Conservation (phyloP, 2,329 filamentous ascomycete genomes). For the Colletotrichum sp. region DNA sequence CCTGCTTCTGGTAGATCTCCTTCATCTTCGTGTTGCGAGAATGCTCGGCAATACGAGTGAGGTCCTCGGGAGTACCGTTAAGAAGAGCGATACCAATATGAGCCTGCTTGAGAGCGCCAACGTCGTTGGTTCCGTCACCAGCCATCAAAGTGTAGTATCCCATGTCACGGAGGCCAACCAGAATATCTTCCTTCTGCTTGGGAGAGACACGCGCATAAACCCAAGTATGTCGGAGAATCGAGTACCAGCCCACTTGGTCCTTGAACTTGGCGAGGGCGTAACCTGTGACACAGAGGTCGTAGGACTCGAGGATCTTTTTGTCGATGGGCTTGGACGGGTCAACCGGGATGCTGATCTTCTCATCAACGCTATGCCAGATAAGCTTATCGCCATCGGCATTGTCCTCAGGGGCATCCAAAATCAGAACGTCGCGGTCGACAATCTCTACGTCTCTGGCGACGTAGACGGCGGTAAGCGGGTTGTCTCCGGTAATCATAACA, state of each 20-base stretch:
- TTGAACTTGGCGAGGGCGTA: conserved; percentile 92
- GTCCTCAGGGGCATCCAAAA: conserved; percentile 92
- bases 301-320: conserved; percentile 76
- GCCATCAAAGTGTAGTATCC: conserved; percentile 99
- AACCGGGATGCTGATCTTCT: conserved; percentile 83
- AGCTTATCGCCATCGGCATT: conserved; percentile 80
- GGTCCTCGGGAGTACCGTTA: conserved; percentile 91
- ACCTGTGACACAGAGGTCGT: conserved; percentile 95
- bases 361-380: conserved; percentile 94
- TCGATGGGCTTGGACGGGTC: conserved; percentile 84
- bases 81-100: conserved; percentile 96
- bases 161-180: conserved; percentile 94
- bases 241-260: conserved; percentile 74
- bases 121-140: conserved; percentile 97
- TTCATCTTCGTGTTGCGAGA: conserved; percentile 97
- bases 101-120: conserved; percentile 96
- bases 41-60: conserved; percentile 91
- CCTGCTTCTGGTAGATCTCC: conserved; percentile 97
- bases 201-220: conserved; percentile 98
- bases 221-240: conserved; percentile 89
- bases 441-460: conserved; percentile 97
- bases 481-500: conserved; percentile 99
- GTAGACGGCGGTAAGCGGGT: conserved; percentile 93
- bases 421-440: conserved; percentile 92
- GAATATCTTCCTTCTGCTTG: conserved; percentile 98